Base-by-base conservation (phyloP, 345 rosid species). In the Pugionium dolabratum region DNA sequence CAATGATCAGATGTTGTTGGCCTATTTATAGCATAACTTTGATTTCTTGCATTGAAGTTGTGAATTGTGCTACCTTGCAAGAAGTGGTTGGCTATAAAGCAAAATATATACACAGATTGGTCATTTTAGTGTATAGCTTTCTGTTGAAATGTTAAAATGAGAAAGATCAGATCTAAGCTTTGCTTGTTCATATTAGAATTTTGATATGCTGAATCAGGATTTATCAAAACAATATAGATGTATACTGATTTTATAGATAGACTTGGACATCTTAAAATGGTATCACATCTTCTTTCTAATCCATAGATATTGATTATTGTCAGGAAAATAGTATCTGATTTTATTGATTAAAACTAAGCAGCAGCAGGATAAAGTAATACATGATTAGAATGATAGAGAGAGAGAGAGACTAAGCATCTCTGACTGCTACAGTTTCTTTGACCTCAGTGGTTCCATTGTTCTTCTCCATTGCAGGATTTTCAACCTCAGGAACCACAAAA, bases 401-500 rank as follows among this genome's bases (percentile, higher is more conserved):
- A 55, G 47, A 71, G 48, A 40, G 36, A 6, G 25, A 54, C 9
- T 67, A 79, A 7, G 75, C 79, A 45, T 83, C 81, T 72, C 60
- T 74, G 35, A 80, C 71, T 33, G 55, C 70, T 52, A 78, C 72
- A 7, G 79, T 69, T 54, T 66, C 72, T 60, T 74, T 61, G 40
- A 59, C 70, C 28, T 57, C 62, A 36, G 52, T 45, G 47, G 18
- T 18, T 18, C 18, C 18, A 18, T 18, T 18, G 18, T 18, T 18
- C 18, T 18, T 18, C 18, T 18, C 18, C 18, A 18, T 18, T 18
- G 50, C 80, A n/a, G 74, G 71, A 60, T 51, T 67, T 54, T 76
- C 78, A 60, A 69, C 47, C 9, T 54, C 79, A 28, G 73, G 73
- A 42, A 68, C 78, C 26, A 62, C 54, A 42, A 93, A 90, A 46